A percentile compares a stretch with the other conserved stretches of the same genome.
Conservation (phyloP, 2,329 filamentous ascomycete species). For the Fusarium subtropicale region DNA sequence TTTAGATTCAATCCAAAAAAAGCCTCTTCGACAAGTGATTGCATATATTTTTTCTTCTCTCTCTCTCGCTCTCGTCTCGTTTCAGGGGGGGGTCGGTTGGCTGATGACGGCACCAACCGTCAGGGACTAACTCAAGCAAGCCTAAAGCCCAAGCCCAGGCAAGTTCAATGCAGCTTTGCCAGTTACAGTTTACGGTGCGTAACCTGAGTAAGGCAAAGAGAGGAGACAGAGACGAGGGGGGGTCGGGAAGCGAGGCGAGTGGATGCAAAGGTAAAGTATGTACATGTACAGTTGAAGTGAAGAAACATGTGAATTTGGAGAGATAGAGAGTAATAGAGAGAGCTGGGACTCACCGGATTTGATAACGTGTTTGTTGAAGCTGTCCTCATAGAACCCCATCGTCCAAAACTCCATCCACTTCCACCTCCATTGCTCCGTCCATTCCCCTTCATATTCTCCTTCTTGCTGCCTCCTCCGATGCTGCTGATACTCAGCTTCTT, state of each 20-base stretch:
- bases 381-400: conserved; percentile 31
- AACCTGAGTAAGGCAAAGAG: conserved; percentile 26
- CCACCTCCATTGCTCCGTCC: conserved; percentile 21
- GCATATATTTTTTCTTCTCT: neutral
- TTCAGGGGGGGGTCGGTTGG: conserved; percentile 8
- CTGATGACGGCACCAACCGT: conserved; percentile 36
- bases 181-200: conserved; percentile 9
- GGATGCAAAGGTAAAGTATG: conserved; percentile 7
- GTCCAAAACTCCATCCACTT: conserved; percentile 37
- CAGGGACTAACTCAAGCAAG: conserved; percentile 20
- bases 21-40: neutral
- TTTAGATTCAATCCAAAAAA: conserved; percentile 1
- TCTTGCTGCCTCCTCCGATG: conserved; percentile 27
- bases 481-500: conserved; percentile 39
- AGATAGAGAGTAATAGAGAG: neutral
- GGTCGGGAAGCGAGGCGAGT: conserved; percentile 23
- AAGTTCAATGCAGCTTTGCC: conserved; percentile 11
- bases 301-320: neutral
- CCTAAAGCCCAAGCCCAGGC: conserved; percentile 15
- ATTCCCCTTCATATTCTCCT: conserved; percentile 32
- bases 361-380: conserved; percentile 16
- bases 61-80: neutral
- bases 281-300: conserved; percentile 22
- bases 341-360: conserved; percentile 14
- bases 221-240: conserved; percentile 1